Conservation (phyloP, 78 protist genomes). For the Monocercomonoides exilis region DNA sequence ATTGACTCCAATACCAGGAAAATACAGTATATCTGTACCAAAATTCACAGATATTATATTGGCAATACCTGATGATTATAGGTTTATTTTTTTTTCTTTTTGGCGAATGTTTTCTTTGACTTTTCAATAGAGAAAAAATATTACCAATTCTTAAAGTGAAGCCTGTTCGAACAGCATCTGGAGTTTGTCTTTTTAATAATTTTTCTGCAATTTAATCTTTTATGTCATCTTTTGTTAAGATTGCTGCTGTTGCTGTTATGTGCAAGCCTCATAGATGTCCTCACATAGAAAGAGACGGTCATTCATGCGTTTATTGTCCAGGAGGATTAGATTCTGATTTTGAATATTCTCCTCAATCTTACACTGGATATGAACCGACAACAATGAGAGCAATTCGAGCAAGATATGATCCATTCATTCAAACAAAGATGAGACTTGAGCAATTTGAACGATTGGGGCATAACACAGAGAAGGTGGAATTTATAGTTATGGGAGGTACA, state of each 20-base stretch:
- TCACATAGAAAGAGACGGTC: constrained; percentile 81
- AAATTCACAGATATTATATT: constrained; percentile 70
- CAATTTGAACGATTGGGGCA: constrained; percentile 85
- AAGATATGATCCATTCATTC: constrained; percentile 81
- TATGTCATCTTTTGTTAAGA: constrained; percentile 22
- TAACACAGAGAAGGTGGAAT: constrained; percentile 81
- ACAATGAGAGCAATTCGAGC: constrained; percentile 92
- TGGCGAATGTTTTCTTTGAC: background rate
- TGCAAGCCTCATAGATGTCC: constrained; percentile 95
- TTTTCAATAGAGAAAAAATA: constrained; percentile 29
- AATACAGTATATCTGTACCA: constrained; percentile 25
- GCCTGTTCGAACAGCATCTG: constrained; percentile 92
- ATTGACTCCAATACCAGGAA: background rate
- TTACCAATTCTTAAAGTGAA: constrained; percentile 67
- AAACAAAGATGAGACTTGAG: constrained; percentile 66
- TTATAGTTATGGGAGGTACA: constrained; percentile 93
- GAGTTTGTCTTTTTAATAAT: constrained; percentile 13
- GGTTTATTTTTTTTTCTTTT: background rate
- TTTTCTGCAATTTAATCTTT: background rate
- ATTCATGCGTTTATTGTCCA: constrained; percentile 76
- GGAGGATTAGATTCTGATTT: constrained; percentile 95
- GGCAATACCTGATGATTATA: constrained; percentile 75
- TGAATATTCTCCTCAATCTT: constrained; percentile 73
- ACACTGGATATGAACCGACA: constrained; percentile 84
- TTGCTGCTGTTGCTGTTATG: constrained; percentile 92